phyloP scores from a whole-genome alignment of 768 basidiomycete species.

The Austroboletus eburneus region DNA sequence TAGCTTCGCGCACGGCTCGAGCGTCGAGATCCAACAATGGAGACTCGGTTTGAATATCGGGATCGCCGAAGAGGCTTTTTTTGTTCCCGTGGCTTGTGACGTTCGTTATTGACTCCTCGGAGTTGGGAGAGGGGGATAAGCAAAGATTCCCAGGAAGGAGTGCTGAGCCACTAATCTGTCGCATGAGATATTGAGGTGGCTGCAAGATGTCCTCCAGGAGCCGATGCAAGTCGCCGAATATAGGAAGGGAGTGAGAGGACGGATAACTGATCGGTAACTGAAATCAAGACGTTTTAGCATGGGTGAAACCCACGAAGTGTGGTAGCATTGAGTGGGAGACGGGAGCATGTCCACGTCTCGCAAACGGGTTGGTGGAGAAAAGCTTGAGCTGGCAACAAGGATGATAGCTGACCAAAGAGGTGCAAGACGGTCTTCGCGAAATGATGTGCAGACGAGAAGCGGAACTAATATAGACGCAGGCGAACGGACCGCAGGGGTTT shows the following conservation, averaged over 20 bases:
- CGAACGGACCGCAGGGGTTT: conserved; percentile 9
- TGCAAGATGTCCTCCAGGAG: conserved; percentile 14
- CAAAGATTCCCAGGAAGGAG: conserved; percentile 10
- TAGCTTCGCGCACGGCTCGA: conserved; percentile 7
- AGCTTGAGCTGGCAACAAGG: conserved; percentile 9
- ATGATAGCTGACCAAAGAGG: conserved; percentile 10
- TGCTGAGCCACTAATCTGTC: conserved; percentile 14
- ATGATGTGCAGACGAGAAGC: conserved; percentile 17
- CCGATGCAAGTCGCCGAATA: conserved; percentile 14
- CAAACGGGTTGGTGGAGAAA: too few relatives aligned
- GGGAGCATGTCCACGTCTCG: not conserved
- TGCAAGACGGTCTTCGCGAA: conserved; percentile 19
- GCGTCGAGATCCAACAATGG: conserved; percentile 5
- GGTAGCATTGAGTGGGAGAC: not conserved
- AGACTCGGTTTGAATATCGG: conserved; percentile 4
- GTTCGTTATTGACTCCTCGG: conserved; percentile 23
- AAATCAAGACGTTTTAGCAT: conserved; percentile 3
- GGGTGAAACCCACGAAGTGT: not conserved
- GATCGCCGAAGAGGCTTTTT: conserved; percentile 10
- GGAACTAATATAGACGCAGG: conserved; percentile 21
- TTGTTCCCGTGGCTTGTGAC: conserved; percentile 7
- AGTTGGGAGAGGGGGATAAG: conserved; percentile 15
- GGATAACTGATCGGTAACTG: too few relatives aligned
- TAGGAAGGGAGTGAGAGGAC: too few relatives aligned
- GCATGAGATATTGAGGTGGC: conserved; percentile 21